Evolutionary conservation across 495 filamentous ascomycete species (phyloP).

Genomic region (Penicillium antarcticum): DNA sequence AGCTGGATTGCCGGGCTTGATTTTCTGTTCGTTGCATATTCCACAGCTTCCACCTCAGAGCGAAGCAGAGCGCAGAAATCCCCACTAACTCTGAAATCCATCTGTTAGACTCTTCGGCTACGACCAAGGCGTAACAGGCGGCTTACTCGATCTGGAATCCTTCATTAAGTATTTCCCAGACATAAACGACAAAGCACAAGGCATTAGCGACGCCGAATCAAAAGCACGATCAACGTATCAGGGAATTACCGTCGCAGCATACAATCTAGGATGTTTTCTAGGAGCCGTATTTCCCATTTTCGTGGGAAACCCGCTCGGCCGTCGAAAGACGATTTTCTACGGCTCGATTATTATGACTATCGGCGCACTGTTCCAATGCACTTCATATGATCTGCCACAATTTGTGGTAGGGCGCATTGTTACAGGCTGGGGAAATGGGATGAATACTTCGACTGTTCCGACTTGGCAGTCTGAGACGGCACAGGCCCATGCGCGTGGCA

Average conservation of each 20-base stretch:
- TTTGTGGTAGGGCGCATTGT: slow-evolving; percentile 64
- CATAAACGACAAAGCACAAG: slow-evolving; percentile 27
- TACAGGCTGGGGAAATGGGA: slow-evolving; percentile 66
- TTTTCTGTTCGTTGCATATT: too few relatives aligned
- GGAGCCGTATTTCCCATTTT: slow-evolving; percentile 68
- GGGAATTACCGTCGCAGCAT: slow-evolving; percentile 57
- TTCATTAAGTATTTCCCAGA: slow-evolving; percentile 42
- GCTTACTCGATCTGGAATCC: slow-evolving; percentile 27
- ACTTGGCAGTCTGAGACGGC: slow-evolving; percentile 63
- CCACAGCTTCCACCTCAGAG: too few relatives aligned
- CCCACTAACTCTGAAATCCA: too few relatives aligned
- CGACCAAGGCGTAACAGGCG: slow-evolving; percentile 40
- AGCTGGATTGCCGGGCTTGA: too few relatives aligned
- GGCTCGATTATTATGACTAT: slow-evolving; percentile 64
- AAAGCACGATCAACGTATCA: slow-evolving; percentile 14
- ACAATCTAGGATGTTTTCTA: slow-evolving; percentile 75
- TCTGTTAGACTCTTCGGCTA: slow-evolving; percentile 6
- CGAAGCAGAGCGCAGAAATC: too few relatives aligned
- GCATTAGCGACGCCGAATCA: too few relatives aligned
- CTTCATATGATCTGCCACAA: slow-evolving; percentile 56
- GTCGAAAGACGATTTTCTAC: slow-evolving; percentile 62
- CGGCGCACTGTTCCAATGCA: slow-evolving; percentile 62
- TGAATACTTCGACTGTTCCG: slow-evolving; percentile 49
- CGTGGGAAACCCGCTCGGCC: slow-evolving; percentile 65
- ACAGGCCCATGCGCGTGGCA: slow-evolving; percentile 67